Conservation (phyloP, 1,139 yeast genomes). For the Yamadazyma epiphylla region DNA sequence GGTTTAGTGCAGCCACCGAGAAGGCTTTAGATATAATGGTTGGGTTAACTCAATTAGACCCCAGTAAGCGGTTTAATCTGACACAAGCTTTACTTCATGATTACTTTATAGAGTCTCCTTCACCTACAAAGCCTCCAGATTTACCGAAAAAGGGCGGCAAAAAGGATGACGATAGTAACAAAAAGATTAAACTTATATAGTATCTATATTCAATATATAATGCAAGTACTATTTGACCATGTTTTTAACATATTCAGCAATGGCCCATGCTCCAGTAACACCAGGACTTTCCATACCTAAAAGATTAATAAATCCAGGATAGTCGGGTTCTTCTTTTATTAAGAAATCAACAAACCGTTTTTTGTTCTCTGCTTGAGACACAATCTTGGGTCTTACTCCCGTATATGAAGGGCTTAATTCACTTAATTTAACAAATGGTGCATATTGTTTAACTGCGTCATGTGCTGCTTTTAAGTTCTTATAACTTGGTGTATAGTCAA, state of each 20-base stretch:
- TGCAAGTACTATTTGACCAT: constrained; percentile 15
- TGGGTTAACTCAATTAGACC: constrained; percentile 75
- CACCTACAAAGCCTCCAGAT: constrained; percentile 67
- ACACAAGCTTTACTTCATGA: constrained; percentile 61
- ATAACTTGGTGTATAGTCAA: constrained; percentile 46
- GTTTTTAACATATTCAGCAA: constrained; percentile 66
- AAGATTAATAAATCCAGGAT: constrained; percentile 75
- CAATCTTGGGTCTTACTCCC: constrained; percentile 80
- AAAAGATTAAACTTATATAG: constrained; percentile 14
- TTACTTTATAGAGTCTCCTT: constrained; percentile 72
- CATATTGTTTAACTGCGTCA: constrained; percentile 57
- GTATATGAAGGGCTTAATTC: constrained; percentile 66
- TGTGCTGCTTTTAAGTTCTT: constrained; percentile 52
- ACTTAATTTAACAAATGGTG: constrained; percentile 50
- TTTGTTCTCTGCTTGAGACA: constrained; percentile 37
- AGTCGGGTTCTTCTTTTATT: constrained; percentile 59
- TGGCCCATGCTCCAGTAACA: constrained; percentile 75
- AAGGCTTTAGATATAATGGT: constrained; percentile 74
- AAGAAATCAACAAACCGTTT: constrained; percentile 64
- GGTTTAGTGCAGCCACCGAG: constrained; percentile 92
- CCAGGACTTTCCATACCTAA: constrained; percentile 92
- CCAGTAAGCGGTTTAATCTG: constrained; percentile 66
- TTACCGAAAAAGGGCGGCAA: constrained; percentile 52
- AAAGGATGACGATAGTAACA: constrained; percentile 12
- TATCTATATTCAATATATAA: constrained; percentile 3